Conservation (phyloP, 1,139 yeast species). For the Candida albicans region DNA sequence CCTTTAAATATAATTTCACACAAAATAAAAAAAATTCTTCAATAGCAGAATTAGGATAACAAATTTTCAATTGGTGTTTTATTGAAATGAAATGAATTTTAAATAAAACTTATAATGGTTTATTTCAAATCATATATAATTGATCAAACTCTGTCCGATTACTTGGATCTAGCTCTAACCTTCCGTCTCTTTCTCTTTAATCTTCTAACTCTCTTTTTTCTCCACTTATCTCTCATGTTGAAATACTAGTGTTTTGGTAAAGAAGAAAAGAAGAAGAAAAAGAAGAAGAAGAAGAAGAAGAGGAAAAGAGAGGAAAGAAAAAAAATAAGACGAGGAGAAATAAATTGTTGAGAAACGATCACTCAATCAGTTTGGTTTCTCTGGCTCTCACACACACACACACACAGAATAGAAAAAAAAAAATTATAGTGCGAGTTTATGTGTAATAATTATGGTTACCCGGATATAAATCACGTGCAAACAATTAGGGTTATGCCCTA, state of each 20-base stretch:
- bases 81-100: background rate
- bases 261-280: conserved; percentile 12
- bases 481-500: background rate
- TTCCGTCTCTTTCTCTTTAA: conserved; percentile 99
- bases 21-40: too few species aligned
- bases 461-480: background rate
- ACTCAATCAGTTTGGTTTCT: too few species aligned
- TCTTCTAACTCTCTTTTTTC: conserved; percentile 99
- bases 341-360: background rate
- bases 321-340: background rate
- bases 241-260: conserved; percentile 28
- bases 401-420: background rate
- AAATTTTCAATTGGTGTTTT: background rate
- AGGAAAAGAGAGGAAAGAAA: background rate
- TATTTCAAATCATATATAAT: background rate
- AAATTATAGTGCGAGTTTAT: background rate
- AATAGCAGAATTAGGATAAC: background rate
- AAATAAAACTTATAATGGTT: background rate
- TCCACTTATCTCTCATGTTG: conserved; percentile 91
- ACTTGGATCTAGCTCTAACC: conserved; percentile 99
- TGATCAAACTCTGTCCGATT: conserved; percentile 52
- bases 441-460: background rate
- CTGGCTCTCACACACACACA: background rate
- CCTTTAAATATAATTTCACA: background rate
- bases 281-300: conserved; percentile 11